phyloP scores from a whole-genome alignment of 495 filamentous ascomycete species.

The Delitschia confertaspora region DNA sequence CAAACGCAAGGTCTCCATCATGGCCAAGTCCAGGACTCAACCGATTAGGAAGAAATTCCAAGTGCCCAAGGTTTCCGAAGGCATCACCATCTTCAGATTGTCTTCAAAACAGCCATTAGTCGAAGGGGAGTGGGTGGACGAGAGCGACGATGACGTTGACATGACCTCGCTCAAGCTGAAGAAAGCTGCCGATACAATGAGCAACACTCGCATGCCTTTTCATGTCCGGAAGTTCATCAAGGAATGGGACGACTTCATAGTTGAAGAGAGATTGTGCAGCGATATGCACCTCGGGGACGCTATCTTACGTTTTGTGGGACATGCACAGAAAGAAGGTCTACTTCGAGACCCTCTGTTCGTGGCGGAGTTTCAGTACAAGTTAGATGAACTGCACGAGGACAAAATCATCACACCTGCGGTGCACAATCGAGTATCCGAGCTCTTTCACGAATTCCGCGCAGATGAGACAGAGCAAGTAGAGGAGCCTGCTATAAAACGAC shows the following conservation, averaged over 20 bases:
- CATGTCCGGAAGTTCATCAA: constrained; percentile 5
- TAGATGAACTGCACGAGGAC: constrained; percentile 5
- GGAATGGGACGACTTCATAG: constrained; percentile 4
- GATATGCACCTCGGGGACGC: constrained; percentile 12
- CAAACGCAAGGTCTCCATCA: neutral
- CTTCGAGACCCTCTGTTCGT: neutral
- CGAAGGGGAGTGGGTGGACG: constrained; percentile 8
- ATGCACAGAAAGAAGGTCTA: constrained; percentile 1
- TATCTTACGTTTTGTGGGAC: constrained; percentile 9
- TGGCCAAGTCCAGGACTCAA: neutral
- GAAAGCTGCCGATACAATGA: neutral
- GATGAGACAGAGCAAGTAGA: no score
- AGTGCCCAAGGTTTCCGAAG: constrained; percentile 3
- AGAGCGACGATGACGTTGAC: constrained; percentile 21
- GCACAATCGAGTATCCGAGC: neutral
- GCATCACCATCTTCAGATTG: constrained; percentile 9
- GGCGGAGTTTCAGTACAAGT: constrained; percentile 1
- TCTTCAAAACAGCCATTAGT: constrained; percentile 9
- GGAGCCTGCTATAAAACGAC: no score
- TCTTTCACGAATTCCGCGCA: neutral
- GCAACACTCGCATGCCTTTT: constrained; percentile 1
- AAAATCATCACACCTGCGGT: constrained; percentile 9
- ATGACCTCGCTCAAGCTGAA: constrained; percentile 7
- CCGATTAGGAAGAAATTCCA: constrained; percentile 9
- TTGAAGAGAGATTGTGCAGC: constrained; percentile 3